Base-by-base conservation (phyloP, 495 filamentous ascomycete genomes). In the Podospora conica region DNA sequence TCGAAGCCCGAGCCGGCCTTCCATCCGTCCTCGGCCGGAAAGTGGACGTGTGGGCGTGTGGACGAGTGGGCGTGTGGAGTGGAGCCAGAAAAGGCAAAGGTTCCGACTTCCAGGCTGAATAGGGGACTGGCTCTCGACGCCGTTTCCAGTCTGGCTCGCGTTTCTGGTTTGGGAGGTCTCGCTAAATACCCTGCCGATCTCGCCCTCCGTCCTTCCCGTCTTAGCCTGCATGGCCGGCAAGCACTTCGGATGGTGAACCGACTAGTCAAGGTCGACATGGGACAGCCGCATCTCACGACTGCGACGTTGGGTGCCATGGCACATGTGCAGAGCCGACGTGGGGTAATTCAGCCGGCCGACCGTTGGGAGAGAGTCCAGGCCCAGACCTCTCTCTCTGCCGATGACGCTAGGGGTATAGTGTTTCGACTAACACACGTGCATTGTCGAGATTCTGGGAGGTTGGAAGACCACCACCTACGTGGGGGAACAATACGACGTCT, bases 171-270 rank as follows among this genome's bases (percentile, higher is more conserved):
- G 40, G 33, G 27, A 31, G 24, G 28, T 55, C 23, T 25, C 60
- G 24, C 65, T 24, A 61, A 61, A 66, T 65, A 57, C 33, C 60
- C 55, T 61, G 57, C 58, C 58, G 55, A 53, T 61, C 56, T 60
- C 24, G 22, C 21, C 59, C 54, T 61, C 7, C 54, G 23, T 64
- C 24, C n/a, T 24, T 60, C 66, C 57, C 55, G 61, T 57, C 60
- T 66, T 66, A 59, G 63, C 59, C 60, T 66, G 63, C 63, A 56
- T n/a, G 40, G 8, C 40, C 40, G 55, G 59, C 53, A 24, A 40
- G 66, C 55, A 64, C 67, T 66, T 72, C 70, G 70, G 70, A 65
- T 72, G 66, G 69, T 69, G 68, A 72, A 62, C 69, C 66, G 66
- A 69, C 55, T 10, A 53, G 55, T 65, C 57, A 21, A 48, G 57